A percentile compares a stretch with the other conserved stretches of the same genome.
phyloP scores from a whole-genome alignment of 768 basidiomycete species.

The Phlegmacium glaucopus region DNA sequence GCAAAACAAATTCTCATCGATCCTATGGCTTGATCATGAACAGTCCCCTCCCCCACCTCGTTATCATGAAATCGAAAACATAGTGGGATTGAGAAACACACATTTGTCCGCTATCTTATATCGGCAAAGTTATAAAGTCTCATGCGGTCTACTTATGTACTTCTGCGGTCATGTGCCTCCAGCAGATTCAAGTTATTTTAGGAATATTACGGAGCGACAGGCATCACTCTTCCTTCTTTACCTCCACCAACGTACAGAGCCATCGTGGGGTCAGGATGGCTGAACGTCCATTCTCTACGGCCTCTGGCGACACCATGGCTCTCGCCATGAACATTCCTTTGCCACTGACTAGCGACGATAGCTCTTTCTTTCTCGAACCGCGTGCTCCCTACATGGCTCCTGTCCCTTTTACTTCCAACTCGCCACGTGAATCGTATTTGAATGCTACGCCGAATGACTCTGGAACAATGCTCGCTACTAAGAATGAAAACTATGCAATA shows the following conservation, averaged over 20 bases:
- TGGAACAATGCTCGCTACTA: conserved; percentile 9
- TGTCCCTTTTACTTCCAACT: conserved; percentile 9
- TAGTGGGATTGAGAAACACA: no score
- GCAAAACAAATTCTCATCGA: no score
- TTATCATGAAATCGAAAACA: no score
- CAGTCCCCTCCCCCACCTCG: no score
- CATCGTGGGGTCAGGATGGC: conserved; percentile 7
- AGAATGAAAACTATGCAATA: conserved; percentile 12
- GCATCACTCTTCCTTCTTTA: background rate
- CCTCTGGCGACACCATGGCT: conserved; percentile 12
- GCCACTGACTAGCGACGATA: conserved; percentile 10
- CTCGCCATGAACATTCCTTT: conserved; percentile 18
- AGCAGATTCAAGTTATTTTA: no score
- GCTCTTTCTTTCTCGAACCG: conserved; percentile 13
- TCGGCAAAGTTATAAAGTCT: no score
- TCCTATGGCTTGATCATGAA: no score
- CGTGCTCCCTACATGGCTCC: conserved; percentile 15
- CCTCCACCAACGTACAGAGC: background rate
- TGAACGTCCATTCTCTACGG: conserved; percentile 12
- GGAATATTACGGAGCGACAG: background rate
- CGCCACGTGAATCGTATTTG: conserved; percentile 15
- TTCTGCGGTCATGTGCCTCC: no score
- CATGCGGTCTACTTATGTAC: no score
- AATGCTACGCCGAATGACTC: conserved; percentile 17
- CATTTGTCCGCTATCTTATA: no score